These are phyloP conservation scores for Sordariomycetes sp. DNA, from an alignment of 2,329 filamentous ascomycete species.

Conservation along the genomic window DNA sequence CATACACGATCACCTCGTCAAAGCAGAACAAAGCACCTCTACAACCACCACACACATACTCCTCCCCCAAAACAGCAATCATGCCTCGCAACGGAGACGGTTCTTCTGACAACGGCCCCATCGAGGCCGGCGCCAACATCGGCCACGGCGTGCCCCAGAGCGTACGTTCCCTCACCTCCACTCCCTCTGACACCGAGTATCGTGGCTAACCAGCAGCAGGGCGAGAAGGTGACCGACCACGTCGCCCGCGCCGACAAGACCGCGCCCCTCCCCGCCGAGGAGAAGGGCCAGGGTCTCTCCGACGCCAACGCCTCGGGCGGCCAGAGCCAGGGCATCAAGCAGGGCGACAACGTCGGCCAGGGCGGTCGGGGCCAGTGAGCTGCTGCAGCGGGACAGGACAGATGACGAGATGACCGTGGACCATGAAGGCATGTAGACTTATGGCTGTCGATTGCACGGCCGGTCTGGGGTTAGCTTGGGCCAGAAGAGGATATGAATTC, in stretches of 20 bases:
- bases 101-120: constrained; percentile 34
- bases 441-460: too few relatives aligned
- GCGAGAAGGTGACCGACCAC: constrained; percentile 24
- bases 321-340: constrained; percentile 29
- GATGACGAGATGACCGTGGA: too few relatives aligned
- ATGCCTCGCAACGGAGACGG: constrained; percentile 44
- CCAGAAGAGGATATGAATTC: too few relatives aligned
- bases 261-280: constrained; percentile 35
- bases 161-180: constrained; percentile 17
- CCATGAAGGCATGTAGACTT: too few relatives aligned
- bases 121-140: constrained; percentile 27
- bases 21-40: background rate
- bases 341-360: constrained; percentile 30
- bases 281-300: constrained; percentile 31
- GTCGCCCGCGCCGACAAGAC: constrained; percentile 40
- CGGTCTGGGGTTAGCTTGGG: too few relatives aligned
- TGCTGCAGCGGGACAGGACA: too few relatives aligned
- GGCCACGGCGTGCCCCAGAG: constrained; percentile 29
- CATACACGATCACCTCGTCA: too few relatives aligned
- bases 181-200: background rate
- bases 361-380: constrained; percentile 21
- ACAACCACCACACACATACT: background rate
- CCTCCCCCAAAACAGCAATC: constrained; percentile 9
- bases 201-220: constrained; percentile 9
- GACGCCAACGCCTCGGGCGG: constrained; percentile 33